Evolutionary conservation across 306 rosid genomes (phyloP).

Genomic region (Rosa multiflora): DNA sequence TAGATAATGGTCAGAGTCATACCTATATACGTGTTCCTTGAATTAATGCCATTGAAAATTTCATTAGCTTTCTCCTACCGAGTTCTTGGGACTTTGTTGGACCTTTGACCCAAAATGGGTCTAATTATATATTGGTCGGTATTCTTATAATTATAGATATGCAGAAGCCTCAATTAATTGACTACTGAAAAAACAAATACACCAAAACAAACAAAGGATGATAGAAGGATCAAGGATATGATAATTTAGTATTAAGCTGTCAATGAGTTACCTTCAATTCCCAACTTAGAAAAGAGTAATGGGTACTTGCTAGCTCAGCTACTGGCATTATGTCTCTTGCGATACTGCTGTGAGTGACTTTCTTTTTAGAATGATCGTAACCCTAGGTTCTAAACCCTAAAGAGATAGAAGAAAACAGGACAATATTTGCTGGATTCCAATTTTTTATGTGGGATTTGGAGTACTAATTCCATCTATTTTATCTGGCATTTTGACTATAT

Average conservation of each 20-base stretch:
- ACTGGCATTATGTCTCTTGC: neutral
- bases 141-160: neutral
- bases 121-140: slow-evolving; percentile 37
- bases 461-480: neutral
- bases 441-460: neutral
- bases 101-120: slow-evolving; percentile 24
- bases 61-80: neutral
- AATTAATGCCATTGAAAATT: neutral
- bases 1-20: neutral
- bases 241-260: neutral
- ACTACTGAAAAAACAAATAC: neutral
- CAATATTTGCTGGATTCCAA: neutral
- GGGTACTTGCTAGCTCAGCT: neutral
- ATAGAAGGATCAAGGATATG: neutral
- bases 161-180: neutral
- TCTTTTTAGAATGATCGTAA: no score
- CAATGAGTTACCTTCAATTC: neutral
- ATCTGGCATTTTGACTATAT: neutral
- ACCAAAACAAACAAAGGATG: neutral
- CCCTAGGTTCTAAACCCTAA: neutral
- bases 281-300: neutral
- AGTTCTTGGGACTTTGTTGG: slow-evolving; percentile 28
- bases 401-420: neutral
- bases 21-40: neutral
- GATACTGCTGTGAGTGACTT: no score